A percentile compares a stretch with the other conserved stretches of the same genome.
phyloP scores from a whole-genome alignment of 129 eudicot genomes.

The Calendula officinalis region DNA sequence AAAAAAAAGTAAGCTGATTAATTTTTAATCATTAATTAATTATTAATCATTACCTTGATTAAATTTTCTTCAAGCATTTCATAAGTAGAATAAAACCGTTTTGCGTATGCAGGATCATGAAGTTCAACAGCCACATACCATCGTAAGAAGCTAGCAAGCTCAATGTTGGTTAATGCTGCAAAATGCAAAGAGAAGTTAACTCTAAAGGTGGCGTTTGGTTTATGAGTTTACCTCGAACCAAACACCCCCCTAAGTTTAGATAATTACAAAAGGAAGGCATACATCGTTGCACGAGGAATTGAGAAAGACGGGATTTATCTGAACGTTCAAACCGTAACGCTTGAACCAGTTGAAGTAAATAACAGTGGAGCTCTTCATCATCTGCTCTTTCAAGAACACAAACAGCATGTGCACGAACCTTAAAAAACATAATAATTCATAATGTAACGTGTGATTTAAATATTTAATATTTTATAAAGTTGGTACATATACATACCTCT shows the following conservation, averaged over 20 bases:
- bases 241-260: neutral
- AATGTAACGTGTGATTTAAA: neutral
- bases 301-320: conserved; percentile 91
- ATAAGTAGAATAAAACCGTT: conserved; percentile 86
- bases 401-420: conserved; percentile 99
- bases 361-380: conserved; percentile 98
- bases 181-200: conserved; percentile 9
- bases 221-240: too few relatives aligned
- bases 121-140: conserved; percentile 99
- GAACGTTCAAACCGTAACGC: conserved; percentile 98
- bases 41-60: conserved; percentile 60
- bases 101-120: conserved; percentile 94
- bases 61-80: conserved; percentile 86
- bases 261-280: conserved; percentile 33
- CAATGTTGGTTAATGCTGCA: conserved; percentile 87
- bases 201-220: neutral
- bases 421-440: conserved; percentile 7
- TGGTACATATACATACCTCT: conserved; percentile 56
- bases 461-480: neutral
- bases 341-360: conserved; percentile 95
- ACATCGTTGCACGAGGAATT: conserved; percentile 97
- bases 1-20: conserved; percentile 11
- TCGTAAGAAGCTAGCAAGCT: conserved; percentile 96
- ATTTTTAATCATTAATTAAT: too few relatives aligned
- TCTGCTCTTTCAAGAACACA: conserved; percentile 97